Evolutionary conservation across 768 basidiomycete species (phyloP).

Genomic region (Grammothele lineata): DNA sequence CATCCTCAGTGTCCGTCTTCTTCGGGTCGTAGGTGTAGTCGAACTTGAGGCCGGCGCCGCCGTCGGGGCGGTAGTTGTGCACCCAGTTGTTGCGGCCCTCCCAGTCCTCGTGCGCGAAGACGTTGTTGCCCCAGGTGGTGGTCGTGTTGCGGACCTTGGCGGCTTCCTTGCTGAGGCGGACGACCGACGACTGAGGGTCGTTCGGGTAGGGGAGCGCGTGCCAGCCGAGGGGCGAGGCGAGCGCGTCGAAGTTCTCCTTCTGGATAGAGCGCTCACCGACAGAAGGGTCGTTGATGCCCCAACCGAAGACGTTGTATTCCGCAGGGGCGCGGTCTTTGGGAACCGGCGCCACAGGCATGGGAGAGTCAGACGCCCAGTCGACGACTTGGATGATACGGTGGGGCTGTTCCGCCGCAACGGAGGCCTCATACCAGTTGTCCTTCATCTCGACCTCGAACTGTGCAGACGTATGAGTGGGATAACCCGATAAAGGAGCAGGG

Average conservation of each 20-base stretch:
- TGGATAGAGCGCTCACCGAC: constrained; percentile 57
- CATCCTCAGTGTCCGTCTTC: constrained; percentile 48
- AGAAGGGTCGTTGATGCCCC: constrained; percentile 83
- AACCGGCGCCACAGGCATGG: constrained; percentile 32
- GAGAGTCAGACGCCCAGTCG: constrained; percentile 89
- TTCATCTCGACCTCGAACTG: constrained; percentile 92
- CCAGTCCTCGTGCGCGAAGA: constrained; percentile 94
- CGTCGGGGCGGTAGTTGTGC: constrained; percentile 78
- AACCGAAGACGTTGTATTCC: constrained; percentile 67
- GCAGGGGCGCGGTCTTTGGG: constrained; percentile 31
- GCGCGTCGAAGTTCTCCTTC: constrained; percentile 66
- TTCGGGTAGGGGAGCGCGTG: constrained; percentile 71
- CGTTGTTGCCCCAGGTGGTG: constrained; percentile 87
- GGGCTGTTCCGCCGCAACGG: constrained; percentile 69
- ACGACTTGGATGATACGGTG: constrained; percentile 84
- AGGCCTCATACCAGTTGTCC: constrained; percentile 95
- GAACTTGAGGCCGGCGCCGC: constrained; percentile 51
- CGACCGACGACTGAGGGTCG: constrained; percentile 49
- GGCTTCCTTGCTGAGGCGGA: constrained; percentile 15
- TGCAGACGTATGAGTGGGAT: constrained; percentile 25
- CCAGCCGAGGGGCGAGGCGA: constrained; percentile 91
- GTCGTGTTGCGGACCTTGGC: constrained; percentile 50
- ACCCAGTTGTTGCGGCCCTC: constrained; percentile 63
- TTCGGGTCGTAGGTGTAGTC: constrained; percentile 75
- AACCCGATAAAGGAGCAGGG: background rate